Base-by-base conservation (phyloP, 1,284 basidiomycete species). In the Fomitiporia mediterranea region DNA sequence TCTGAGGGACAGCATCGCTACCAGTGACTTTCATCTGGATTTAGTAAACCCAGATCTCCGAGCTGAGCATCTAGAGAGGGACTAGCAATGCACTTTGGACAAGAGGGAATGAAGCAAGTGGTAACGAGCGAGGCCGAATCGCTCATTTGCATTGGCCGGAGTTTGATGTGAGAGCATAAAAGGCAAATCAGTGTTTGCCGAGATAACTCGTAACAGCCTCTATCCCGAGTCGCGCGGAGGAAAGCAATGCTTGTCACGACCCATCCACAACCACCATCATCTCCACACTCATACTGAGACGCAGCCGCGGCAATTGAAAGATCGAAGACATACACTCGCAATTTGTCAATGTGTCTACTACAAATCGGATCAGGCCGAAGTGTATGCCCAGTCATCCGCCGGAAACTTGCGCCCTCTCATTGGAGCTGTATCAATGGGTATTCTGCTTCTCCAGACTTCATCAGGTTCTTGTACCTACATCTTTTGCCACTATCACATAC, bases 11-110 rank as follows among this genome's bases (percentile, higher is more conserved):
- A 11, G 37, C 17, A 32, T 46, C 48, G 32, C 35, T 40, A 50
- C 47, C 42, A 11, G 38, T 46, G 25, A 38, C 52, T 42, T 59
- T 59, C 57, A 59, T 59, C 42, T 32, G 40, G 15, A 21, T 32
- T 32, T 37, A 27, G 38, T 5, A 11, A 37, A 8, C 34, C 23
- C 23, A 28, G 25, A 25, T 51, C 21, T 32, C 21, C 40, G 13
- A 23, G 35, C 8, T 21, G 6, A 21, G 4, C 30, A 23, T 32
- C 35, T 2, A 40, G 4, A n/a, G 27, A 17, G 17, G 21, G 25
- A 54, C n/a, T 17, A 19, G 21, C 9, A 46, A 27, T 46, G 11
- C 3, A 32, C 28, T 7, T 46, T 21, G 40, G 21, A 32, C 27
- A 30, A 53, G 19, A 19, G 48, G 44, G 38, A 49, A 43, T 28